A percentile compares a stretch with the other conserved stretches of the same genome.
These are phyloP conservation scores for Penicillium sp. DNA, from an alignment of 2,329 filamentous ascomycete genomes.

Conservation along the genomic window DNA sequence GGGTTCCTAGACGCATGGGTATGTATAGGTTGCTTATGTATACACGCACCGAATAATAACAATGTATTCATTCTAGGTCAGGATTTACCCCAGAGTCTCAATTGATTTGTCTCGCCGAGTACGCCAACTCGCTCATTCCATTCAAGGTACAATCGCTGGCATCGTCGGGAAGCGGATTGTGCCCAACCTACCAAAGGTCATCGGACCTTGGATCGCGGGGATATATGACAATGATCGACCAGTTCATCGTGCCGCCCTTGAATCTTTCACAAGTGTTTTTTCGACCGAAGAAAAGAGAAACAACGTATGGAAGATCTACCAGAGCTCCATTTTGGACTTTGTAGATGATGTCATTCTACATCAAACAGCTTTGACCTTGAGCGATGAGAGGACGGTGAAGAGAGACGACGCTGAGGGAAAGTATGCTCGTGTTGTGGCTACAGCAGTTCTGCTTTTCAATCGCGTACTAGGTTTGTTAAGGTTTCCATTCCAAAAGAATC, in stretches of 20 bases:
- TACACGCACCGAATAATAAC: conserved; percentile 6
- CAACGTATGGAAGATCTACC: conserved; percentile 78
- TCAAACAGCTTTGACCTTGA: conserved; percentile 78
- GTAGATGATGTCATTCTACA: conserved; percentile 72
- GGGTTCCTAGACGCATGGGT: conserved; percentile 87
- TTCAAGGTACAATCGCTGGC: conserved; percentile 64
- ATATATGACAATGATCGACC: conserved; percentile 80
- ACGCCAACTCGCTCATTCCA: conserved; percentile 76
- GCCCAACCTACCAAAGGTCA: conserved; percentile 70
- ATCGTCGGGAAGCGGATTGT: conserved; percentile 77
- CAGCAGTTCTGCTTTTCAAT: conserved; percentile 56
- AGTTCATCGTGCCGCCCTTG: conserved; percentile 72
- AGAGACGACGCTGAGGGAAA: conserved; percentile 83
- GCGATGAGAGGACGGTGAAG: conserved; percentile 82
- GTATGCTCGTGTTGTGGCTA: conserved; percentile 73
- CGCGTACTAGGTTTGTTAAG: conserved; percentile 50
- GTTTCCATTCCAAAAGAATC: background rate
- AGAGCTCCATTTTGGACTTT: conserved; percentile 76
- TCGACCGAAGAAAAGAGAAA: conserved; percentile 74
- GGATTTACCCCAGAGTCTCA: conserved; percentile 81
- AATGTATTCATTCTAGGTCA: conserved; percentile 57
- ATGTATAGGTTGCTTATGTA: conserved; percentile 36
- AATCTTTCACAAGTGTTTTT: conserved; percentile 74
- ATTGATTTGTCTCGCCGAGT: conserved; percentile 88
- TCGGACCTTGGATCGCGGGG: conserved; percentile 88